Evolutionary conservation across 2,329 filamentous ascomycete genomes (phyloP), one percentile per base, ranked within the genome.

Genomic region (Cordyceps pruinosa): DNA sequence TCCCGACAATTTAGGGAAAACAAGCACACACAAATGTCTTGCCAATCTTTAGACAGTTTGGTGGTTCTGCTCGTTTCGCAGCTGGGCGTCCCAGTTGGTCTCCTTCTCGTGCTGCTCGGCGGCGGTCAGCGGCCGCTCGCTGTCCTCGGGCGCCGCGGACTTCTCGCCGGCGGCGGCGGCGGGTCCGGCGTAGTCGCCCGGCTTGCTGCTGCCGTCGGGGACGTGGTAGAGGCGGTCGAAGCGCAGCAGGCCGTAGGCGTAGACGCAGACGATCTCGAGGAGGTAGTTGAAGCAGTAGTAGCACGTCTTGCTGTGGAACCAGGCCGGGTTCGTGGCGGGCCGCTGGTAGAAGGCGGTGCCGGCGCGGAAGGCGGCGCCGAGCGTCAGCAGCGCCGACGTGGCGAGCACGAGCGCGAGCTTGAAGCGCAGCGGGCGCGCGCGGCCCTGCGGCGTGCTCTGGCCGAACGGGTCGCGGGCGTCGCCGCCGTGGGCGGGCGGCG

Each of bases 261-360:
- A 80, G 5, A 93, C 78, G 37, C 90, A 83, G 25, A 87, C 66
- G 41, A 92, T 73, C 71, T 96, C 91, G 37, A 92, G 76, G 17
- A 74, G 75, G 66, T 89, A 95, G 72, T 89, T 88, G 75, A 94
- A 89, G 66, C 84, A 73, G 73, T 94, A 96, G 75, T 90, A 96
- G 64, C 81, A 83, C 2, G 84, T 81, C 68, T 86, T 88, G 65
- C 75, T 75, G 64, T 90, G 81, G 68, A 86, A 93, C 80, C 85
- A 88, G 5, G 85, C 85, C 2, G 88, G 84, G 58, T 82, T 42
- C 12, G 45, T 73, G 57, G 66, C 64, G 4, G 76, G 82, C 28
- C 77, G 79, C 1, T 75, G 66, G 56, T 75, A 75, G 70, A 79
- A 90, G 28, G 67, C 73, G 1, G 80, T 81, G 17, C 79, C 87